These are phyloP conservation scores for Vickermania ingenoplastis DNA, from an alignment of 208 protist genomes.

Conservation along the genomic window DNA sequence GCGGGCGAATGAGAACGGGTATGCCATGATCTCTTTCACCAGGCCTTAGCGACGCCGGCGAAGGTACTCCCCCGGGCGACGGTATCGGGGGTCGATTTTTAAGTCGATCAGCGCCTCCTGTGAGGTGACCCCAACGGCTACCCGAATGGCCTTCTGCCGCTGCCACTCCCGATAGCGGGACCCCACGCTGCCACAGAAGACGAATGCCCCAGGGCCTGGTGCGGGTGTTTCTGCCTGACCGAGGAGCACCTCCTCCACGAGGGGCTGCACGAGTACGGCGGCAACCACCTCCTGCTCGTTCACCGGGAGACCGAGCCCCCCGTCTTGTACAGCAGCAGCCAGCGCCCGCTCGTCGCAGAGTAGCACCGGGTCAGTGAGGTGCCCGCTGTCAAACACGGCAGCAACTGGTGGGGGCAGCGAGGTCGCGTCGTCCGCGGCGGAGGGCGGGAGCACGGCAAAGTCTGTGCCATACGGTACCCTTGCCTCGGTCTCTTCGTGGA, in stretches of 20 bases:
- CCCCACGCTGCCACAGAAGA: conserved; percentile 7
- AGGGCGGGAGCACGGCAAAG: background rate
- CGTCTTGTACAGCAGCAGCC: background rate
- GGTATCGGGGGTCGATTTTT: conserved; percentile 56
- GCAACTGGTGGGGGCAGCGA: background rate
- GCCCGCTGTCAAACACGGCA: conserved; percentile 31
- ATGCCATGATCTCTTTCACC: no score
- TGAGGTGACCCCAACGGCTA: conserved; percentile 32
- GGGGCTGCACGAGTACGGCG: conserved; percentile 45
- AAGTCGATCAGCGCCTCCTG: conserved; percentile 71
- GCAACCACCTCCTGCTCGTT: conserved; percentile 1
- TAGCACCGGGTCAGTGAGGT: conserved; percentile 17
- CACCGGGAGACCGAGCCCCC: no score
- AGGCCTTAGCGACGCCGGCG: background rate
- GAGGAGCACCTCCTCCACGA: conserved; percentile 18
- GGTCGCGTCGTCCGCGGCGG: background rate
- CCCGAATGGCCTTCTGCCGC: conserved; percentile 56
- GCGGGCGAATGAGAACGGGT: no score
- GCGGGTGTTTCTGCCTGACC: conserved; percentile 4
- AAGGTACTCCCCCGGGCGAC: conserved; percentile 46
- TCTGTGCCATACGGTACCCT: background rate
- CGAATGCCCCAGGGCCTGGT: background rate
- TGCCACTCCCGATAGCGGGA: conserved; percentile 64
- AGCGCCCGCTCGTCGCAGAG: background rate
- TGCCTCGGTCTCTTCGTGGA: background rate